Evolutionary conservation across 345 rosid genomes (phyloP).

Genomic region (Turnera subulata): DNA sequence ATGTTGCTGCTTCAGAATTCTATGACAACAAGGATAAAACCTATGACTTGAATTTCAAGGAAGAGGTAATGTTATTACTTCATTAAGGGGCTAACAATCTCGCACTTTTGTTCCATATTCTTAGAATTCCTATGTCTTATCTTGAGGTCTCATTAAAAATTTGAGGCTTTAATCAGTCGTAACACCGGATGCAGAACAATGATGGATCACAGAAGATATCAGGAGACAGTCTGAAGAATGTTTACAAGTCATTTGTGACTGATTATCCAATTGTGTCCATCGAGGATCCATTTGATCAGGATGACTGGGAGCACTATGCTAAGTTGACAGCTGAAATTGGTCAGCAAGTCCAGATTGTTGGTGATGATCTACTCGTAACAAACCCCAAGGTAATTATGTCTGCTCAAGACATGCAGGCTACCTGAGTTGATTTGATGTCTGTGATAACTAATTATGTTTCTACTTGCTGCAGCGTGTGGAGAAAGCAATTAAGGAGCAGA

Average conservation of each 20-base stretch:
- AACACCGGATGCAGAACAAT: slow-evolving; percentile 48
- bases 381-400: slow-evolving; percentile 70
- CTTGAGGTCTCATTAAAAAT: background rate
- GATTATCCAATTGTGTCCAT: slow-evolving; percentile 96
- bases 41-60: slow-evolving; percentile 45
- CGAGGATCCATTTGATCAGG: slow-evolving; percentile 98
- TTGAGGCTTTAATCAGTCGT: background rate
- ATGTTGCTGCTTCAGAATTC: slow-evolving; percentile 73
- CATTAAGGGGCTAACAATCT: background rate
- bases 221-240: slow-evolving; percentile 75
- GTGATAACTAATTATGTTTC: background rate
- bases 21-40: slow-evolving; percentile 42
- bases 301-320: slow-evolving; percentile 85
- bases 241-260: slow-evolving; percentile 79
- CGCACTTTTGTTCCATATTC: background rate
- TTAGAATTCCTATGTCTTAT: background rate
- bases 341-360: slow-evolving; percentile 75
- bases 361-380: slow-evolving; percentile 96
- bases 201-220: slow-evolving; percentile 86
- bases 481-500: slow-evolving; percentile 76
- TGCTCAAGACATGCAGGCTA: background rate
- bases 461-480: slow-evolving; percentile 63
- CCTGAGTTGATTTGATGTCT: background rate
- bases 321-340: slow-evolving; percentile 85
- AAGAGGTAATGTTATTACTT: slow-evolving; percentile 18